phyloP scores from a whole-genome alignment of 768 basidiomycete species.

The Pholiota molesta region DNA sequence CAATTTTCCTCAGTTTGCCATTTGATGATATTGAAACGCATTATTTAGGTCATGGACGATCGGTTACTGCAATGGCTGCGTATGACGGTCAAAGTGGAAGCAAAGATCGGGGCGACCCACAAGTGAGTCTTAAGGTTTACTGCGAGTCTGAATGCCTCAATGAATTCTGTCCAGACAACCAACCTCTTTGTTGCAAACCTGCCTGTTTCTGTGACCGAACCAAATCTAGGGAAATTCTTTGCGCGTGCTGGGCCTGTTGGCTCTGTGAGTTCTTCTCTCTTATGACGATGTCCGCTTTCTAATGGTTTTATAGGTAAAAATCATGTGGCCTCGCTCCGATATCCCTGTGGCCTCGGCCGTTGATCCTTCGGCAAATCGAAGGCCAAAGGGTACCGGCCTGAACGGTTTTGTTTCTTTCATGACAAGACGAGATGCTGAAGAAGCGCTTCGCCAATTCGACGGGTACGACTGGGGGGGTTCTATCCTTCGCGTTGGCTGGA shows the following conservation, averaged over 20 bases:
- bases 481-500: conserved; percentile 90
- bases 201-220: conserved; percentile 85
- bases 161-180: conserved; percentile 64
- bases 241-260: conserved; percentile 92
- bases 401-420: conserved; percentile 98
- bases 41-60: conserved; percentile 58
- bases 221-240: conserved; percentile 86
- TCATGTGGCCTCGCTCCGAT: conserved; percentile 98
- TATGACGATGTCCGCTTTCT: background rate
- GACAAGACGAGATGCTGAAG: conserved; percentile 90
- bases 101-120: conserved; percentile 86
- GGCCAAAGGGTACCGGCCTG: conserved; percentile 73
- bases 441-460: conserved; percentile 86
- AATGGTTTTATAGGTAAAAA: conserved; percentile 66
- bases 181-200: conserved; percentile 97
- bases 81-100: conserved; percentile 92
- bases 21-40: conserved; percentile 3
- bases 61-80: conserved; percentile 92
- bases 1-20: conserved; percentile 1
- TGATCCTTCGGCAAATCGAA: conserved; percentile 74
- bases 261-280: conserved; percentile 53
- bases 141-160: background rate
- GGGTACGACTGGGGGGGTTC: conserved; percentile 95
- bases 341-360: conserved; percentile 65
- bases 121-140: conserved; percentile 47